phyloP scores from a whole-genome alignment of 257 asterid genomes.

The Cordia subcordata region DNA sequence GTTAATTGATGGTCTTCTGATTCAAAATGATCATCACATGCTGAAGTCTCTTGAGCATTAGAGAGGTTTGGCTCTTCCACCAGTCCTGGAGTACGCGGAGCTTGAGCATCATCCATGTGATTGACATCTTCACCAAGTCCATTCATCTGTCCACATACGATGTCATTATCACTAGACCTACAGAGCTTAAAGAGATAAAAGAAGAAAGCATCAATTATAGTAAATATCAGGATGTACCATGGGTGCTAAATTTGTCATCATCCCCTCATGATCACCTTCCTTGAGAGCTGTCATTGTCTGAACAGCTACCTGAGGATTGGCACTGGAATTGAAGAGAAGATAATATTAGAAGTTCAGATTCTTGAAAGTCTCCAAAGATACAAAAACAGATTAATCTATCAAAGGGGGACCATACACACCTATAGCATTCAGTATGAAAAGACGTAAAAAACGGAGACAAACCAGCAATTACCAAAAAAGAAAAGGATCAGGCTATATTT shows the following conservation, averaged over 20 bases:
- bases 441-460: background rate
- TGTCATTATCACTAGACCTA: slow-evolving; percentile 9
- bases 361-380: background rate
- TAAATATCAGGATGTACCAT: slow-evolving; percentile 41
- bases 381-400: background rate
- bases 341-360: background rate
- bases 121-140: slow-evolving; percentile 42
- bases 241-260: slow-evolving; percentile 28
- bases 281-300: slow-evolving; percentile 49
- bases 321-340: slow-evolving; percentile 38
- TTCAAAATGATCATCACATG: slow-evolving; percentile 76
- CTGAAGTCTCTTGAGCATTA: slow-evolving; percentile 72
- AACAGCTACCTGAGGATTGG: slow-evolving; percentile 62
- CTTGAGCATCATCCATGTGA: slow-evolving; percentile 74
- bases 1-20: slow-evolving; percentile 46
- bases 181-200: background rate
- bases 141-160: slow-evolving; percentile 38
- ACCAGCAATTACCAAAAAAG: too few species aligned
- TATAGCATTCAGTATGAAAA: slow-evolving; percentile 1
- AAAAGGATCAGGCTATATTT: too few species aligned
- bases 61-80: slow-evolving; percentile 74
- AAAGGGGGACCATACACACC: background rate
- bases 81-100: slow-evolving; percentile 94
- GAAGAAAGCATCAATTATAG: too few species aligned
- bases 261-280: slow-evolving; percentile 47